Conservation (phyloP, 1,139 yeast genomes). For the Suhomyces atakaporum region DNA sequence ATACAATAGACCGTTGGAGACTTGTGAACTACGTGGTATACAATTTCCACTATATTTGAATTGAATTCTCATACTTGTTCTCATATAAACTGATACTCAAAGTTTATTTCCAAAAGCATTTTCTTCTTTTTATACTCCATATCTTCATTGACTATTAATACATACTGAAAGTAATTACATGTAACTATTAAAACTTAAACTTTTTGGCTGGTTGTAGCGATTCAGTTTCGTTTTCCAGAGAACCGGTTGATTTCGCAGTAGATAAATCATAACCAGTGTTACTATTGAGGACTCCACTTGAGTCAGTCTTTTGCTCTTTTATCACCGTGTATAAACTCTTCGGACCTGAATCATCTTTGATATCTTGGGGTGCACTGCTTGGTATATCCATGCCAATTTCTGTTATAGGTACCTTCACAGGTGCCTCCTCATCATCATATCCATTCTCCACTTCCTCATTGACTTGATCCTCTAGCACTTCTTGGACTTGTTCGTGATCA, state of each 20-base stretch:
- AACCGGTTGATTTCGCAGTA: slow-evolving; percentile 5
- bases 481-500: slow-evolving; percentile 4
- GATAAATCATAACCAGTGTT: slow-evolving; percentile 25
- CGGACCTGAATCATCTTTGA: slow-evolving; percentile 10
- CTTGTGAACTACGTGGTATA: background rate
- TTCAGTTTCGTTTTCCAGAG: slow-evolving; percentile 2
- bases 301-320: slow-evolving; percentile 23
- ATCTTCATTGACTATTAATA: slow-evolving; percentile 13
- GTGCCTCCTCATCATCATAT: slow-evolving; percentile 11
- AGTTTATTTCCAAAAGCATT: slow-evolving; percentile 12
- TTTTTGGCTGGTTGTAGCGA: slow-evolving; percentile 6
- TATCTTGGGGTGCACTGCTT: background rate
- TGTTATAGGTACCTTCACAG: slow-evolving; percentile 15
- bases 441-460: too few species aligned
- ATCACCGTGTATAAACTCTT: slow-evolving; percentile 33
- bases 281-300: slow-evolving; percentile 20
- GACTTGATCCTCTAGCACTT: too few species aligned
- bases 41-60: background rate
- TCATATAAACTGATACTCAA: slow-evolving; percentile 7
- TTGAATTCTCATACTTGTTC: slow-evolving; percentile 9
- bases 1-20: slow-evolving; percentile 6
- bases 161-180: slow-evolving; percentile 5
- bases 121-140: slow-evolving; percentile 9
- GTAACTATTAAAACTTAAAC: slow-evolving; percentile 15
- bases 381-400: too few species aligned